Percentiles rank a stretch among this genome's conserved stretches.
Evolutionary conservation across 306 rosid species (phyloP).

Genomic region (Trichosanthes truncata): DNA sequence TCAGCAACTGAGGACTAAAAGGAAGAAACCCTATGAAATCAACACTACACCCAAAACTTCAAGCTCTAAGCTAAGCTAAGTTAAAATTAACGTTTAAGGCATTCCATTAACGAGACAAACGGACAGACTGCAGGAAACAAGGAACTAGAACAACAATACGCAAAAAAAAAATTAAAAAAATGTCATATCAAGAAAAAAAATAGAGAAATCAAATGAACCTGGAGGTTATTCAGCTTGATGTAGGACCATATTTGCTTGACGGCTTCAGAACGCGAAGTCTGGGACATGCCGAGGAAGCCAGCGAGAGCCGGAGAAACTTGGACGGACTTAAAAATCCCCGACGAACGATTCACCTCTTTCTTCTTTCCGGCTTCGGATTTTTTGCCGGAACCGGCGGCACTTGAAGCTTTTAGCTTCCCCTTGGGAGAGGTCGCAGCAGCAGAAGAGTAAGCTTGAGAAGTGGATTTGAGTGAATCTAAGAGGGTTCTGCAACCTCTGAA

Average conservation of each 20-base stretch:
- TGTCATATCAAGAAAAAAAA: neutral
- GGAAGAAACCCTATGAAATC: neutral
- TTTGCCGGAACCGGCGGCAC: neutral
- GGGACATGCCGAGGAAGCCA: slow-evolving; percentile 11
- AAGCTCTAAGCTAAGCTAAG: neutral
- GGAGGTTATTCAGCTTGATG: slow-evolving; percentile 20
- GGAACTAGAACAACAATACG: neutral
- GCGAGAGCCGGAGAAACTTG: slow-evolving; percentile 17
- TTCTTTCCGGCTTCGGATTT: neutral
- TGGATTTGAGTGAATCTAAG: slow-evolving; percentile 14
- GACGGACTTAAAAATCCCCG: slow-evolving; percentile 9
- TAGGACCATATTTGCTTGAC: slow-evolving; percentile 19
- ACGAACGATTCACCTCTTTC: neutral
- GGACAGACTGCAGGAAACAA: neutral
- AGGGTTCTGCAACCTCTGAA: slow-evolving; percentile 24
- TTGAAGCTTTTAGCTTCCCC: neutral
- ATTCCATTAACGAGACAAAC: neutral
- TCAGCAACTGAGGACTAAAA: neutral
- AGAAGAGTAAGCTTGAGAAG: neutral
- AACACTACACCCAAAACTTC: neutral
- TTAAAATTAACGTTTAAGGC: neutral
- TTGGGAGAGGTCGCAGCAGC: neutral
- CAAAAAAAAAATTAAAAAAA: neutral
- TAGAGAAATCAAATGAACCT: slow-evolving; percentile 8
- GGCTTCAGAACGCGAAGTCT: slow-evolving; percentile 15